Percentiles rank a stretch among this genome's conserved stretches.
phyloP scores from a whole-genome alignment of 371 early-diverging fungal species.

The Mucor piriformis region DNA sequence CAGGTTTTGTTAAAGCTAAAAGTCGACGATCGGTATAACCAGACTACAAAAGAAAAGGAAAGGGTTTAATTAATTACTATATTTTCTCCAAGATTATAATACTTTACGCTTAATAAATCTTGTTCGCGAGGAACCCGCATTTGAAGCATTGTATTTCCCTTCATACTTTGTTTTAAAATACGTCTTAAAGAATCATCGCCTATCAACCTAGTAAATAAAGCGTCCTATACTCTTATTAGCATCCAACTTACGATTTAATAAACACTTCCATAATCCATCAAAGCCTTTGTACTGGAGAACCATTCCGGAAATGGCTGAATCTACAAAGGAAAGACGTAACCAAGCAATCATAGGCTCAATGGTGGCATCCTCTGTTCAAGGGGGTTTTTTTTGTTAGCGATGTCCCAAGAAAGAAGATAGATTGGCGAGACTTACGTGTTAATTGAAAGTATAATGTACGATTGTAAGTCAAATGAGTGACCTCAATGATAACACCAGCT shows the following conservation, averaged over 20 bases:
- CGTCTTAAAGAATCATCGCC: conserved; percentile 33
- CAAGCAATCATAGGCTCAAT: conserved; percentile 56
- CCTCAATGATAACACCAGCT: conserved; percentile 48
- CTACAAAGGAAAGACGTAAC: conserved; percentile 48
- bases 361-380: conserved; percentile 47
- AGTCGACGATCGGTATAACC: conserved; percentile 28
- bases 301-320: conserved; percentile 52
- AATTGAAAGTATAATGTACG: conserved; percentile 51
- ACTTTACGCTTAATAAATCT: conserved; percentile 34
- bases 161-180: conserved; percentile 32
- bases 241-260: conserved; percentile 33
- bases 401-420: neutral
- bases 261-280: conserved; percentile 41
- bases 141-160: conserved; percentile 31
- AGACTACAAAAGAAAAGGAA: conserved; percentile 10
- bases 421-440: conserved; percentile 31
- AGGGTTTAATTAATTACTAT: neutral
- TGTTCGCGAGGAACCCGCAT: conserved; percentile 39
- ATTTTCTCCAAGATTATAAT: neutral
- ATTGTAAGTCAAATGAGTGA: conserved; percentile 45
- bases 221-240: neutral
- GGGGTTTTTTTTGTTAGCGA: neutral
- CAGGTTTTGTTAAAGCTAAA: conserved; percentile 22
- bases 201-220: neutral
- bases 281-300: conserved; percentile 40